Base-by-base conservation (phyloP, 139 green algal species). In the Tetraselmis striata region DNA sequence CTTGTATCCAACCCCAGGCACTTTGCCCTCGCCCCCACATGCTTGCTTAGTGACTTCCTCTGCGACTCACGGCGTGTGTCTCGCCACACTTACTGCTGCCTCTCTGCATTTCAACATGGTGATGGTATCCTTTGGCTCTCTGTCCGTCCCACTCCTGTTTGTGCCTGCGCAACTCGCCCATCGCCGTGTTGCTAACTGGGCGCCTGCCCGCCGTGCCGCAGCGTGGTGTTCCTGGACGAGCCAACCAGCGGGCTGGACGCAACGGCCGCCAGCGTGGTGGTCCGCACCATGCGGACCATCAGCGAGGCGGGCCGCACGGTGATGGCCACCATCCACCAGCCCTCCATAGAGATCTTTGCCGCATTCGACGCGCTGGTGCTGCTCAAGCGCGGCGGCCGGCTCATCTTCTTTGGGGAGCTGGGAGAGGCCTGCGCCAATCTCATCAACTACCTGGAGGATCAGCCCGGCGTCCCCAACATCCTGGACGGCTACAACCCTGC, bases 251-350 rank as follows among this genome's bases (percentile, higher is more conserved):
- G 95, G 18, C 90, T 98, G 85, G 95, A 98, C 79, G 92, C 92
- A 0, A 86, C 92, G n/a, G 92, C 95, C 0, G 95, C 95, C 1
- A 88, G 93, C 59, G 93, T 96, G 28, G 95, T 98, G 0, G 96
- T 98, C 88, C 84, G 87, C 1, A 89, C 92, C 0, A 91, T 98
- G 59, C 85, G 90, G 30, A 98, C 97, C 82, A 92, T 96, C 24
- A 93, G 90, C 2, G 77, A 89, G 59, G 92, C 87, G 24, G 91
- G 92, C 28, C 90, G 95, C 67, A 97, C 95, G 1, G 92, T 98
- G 5, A 94, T 98, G 59, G 93, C 94, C n/a, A 98, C 95, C 80
- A 97, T 98, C 79, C 95, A 98, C 85, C 95, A 98, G 85, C 95
- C 95, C 26, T 88, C 75, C 76, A 94, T 95, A 45, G 89, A 94